Conservation (phyloP, 441 rosid species). For the Croton setiger region DNA sequence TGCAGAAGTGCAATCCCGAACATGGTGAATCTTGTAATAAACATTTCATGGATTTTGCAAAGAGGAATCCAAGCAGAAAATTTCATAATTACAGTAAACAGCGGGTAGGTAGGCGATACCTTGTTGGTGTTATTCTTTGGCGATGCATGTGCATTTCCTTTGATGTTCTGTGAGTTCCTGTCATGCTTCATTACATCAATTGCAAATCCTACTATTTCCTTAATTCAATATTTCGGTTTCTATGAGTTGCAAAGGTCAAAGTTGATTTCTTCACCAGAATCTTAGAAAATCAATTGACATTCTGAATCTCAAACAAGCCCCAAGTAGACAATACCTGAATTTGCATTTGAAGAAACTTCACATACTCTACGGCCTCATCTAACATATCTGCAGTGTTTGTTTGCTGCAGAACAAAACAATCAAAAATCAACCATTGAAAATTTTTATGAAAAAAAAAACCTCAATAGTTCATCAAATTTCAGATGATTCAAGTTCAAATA, state of each 20-base stretch:
- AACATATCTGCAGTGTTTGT: conserved; percentile 87
- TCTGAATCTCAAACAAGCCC: conserved; percentile 13
- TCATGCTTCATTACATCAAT: conserved; percentile 21
- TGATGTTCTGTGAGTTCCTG: conserved; percentile 77
- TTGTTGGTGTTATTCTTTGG: conserved; percentile 37
- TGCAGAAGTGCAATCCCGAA: conserved; percentile 13
- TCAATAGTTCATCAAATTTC: background rate
- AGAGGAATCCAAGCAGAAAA: conserved; percentile 7
- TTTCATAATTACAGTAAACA: conserved; percentile 14
- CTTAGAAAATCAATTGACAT: conserved; percentile 8
- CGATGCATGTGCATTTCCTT: conserved; percentile 59
- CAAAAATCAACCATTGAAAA: conserved; percentile 1
- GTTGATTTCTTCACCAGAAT: conserved; percentile 5
- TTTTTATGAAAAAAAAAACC: background rate
- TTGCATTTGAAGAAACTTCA: conserved; percentile 70
- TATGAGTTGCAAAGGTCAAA: background rate
- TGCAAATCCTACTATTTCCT: background rate
- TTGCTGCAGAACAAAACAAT: conserved; percentile 46
- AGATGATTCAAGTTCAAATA: background rate
- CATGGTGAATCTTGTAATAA: conserved; percentile 18
- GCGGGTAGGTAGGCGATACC: conserved; percentile 12
- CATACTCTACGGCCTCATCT: conserved; percentile 80
- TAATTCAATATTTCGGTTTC: background rate
- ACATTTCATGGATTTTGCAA: conserved; percentile 4
- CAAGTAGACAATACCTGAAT: conserved; percentile 52